A percentile compares a stretch with the other conserved stretches of the same genome.
phyloP scores from a whole-genome alignment of 2,329 filamentous ascomycete species.

The Pseudocercospora cruenta region DNA sequence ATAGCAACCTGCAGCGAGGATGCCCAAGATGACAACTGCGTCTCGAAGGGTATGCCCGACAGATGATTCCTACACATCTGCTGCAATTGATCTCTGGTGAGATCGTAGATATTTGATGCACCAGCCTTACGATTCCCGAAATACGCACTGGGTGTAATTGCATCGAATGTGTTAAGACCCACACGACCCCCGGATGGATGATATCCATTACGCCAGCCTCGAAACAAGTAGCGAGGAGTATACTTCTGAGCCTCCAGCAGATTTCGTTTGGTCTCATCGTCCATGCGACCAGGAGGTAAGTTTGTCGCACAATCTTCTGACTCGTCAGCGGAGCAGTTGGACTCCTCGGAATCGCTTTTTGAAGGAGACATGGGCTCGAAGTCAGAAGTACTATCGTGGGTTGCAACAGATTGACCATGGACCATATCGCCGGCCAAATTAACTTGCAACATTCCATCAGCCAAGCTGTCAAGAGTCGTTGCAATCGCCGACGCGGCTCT shows the following conservation, averaged over 20 bases:
- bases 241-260: slow-evolving; percentile 7
- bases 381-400: background rate
- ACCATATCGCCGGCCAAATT: background rate
- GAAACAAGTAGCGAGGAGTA: slow-evolving; percentile 15
- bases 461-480: background rate
- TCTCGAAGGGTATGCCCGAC: background rate
- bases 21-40: slow-evolving; percentile 15
- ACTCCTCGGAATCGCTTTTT: background rate
- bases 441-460: background rate
- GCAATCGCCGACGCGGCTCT: background rate
- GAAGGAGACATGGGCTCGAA: background rate
- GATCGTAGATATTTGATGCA: background rate
- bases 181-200: background rate
- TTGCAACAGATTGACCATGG: background rate
- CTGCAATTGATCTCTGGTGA: background rate
- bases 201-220: slow-evolving; percentile 4
- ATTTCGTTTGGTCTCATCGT: background rate
- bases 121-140: background rate
- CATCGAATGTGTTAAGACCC: slow-evolving; percentile 3
- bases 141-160: slow-evolving; percentile 12
- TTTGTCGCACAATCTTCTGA: background rate
- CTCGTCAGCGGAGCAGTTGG: background rate
- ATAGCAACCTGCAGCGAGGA: slow-evolving; percentile 3
- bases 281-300: background rate
- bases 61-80: background rate